phyloP scores from a whole-genome alignment of 1,284 basidiomycete species.

The Rhodotorula sp. region DNA sequence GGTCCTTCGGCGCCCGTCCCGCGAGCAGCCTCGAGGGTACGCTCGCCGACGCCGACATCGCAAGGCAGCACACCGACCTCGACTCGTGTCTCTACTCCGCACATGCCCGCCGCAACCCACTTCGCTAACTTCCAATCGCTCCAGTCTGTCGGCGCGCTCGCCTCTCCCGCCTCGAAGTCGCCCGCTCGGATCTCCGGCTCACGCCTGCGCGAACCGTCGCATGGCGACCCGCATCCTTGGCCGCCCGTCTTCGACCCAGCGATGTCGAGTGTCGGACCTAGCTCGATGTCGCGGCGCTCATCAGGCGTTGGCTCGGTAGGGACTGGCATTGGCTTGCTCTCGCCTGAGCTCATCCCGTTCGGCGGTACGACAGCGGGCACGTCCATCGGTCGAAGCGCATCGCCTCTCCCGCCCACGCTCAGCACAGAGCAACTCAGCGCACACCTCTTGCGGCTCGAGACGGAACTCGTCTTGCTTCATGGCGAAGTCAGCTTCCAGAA shows the following conservation, averaged over 20 bases:
- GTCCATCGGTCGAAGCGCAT: too few relatives aligned
- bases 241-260: not conserved
- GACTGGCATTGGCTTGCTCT: conserved; percentile 10
- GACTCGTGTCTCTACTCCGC: conserved; percentile 18
- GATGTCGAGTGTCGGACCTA: not conserved
- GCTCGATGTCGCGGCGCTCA: conserved; percentile 13
- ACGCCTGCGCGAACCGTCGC: conserved; percentile 6
- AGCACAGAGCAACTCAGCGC: conserved; percentile 52
- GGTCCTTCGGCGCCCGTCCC: conserved; percentile 2
- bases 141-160: conserved; percentile 4
- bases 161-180: conserved; percentile 3
- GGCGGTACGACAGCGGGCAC: not conserved
- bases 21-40: conserved; percentile 16
- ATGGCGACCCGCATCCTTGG: not conserved
- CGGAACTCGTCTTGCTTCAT: conserved; percentile 66
- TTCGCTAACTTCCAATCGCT: conserved; percentile 37
- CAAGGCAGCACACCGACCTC: conserved; percentile 6
- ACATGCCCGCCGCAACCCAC: conserved; percentile 33
- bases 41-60: conserved; percentile 17
- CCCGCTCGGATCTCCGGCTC: conserved; percentile 14
- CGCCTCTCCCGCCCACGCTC: not conserved
- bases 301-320: conserved; percentile 1
- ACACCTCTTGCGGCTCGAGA: conserved; percentile 66
- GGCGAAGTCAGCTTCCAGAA: conserved; percentile 77
- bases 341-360: conserved; percentile 18